These are phyloP conservation scores for Wallacemonas sp. DNA, from an alignment of 208 protist species.

Conservation along the genomic window DNA sequence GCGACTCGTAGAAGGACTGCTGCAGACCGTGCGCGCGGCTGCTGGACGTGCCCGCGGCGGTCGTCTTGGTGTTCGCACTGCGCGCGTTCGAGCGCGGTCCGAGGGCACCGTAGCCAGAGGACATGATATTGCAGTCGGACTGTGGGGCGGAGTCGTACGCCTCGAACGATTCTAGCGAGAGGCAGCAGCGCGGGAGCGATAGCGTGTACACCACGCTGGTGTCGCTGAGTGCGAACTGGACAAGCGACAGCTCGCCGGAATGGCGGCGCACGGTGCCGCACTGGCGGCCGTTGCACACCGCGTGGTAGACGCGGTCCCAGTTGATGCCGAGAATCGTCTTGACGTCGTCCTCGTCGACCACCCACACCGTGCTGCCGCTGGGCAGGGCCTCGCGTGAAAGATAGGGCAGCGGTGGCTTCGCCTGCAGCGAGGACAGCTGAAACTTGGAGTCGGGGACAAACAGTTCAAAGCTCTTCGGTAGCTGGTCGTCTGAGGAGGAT, in stretches of 20 bases:
- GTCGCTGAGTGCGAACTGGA: conserved; percentile 41
- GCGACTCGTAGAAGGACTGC: conserved; percentile 1
- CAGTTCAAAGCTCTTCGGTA: conserved; percentile 33
- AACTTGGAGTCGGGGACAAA: conserved; percentile 77
- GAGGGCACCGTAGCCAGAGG: conserved; percentile 51
- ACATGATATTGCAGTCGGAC: conserved; percentile 26
- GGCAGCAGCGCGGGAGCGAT: conserved; percentile 60
- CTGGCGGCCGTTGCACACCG: conserved; percentile 75
- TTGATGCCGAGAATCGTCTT: conserved; percentile 56
- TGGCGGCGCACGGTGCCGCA: conserved; percentile 62
- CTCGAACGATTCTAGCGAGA: conserved; percentile 60
- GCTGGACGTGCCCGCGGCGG: not conserved
- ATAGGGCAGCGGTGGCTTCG: conserved; percentile 55
- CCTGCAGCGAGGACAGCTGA: conserved; percentile 29
- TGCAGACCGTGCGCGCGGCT: not conserved
- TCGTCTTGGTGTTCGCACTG: not conserved
- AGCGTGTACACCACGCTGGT: conserved; percentile 46
- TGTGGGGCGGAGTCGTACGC: conserved; percentile 45
- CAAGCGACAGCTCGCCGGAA: conserved; percentile 60
- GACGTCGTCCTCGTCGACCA: conserved; percentile 85
- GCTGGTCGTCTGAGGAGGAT: conserved; percentile 20
- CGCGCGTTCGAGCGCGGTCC: conserved; percentile 31
- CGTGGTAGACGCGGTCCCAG: conserved; percentile 57
- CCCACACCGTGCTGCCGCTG: conserved; percentile 62
- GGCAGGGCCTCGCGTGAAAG: conserved; percentile 39